Percentiles rank a stretch among this genome's conserved stretches.
These are phyloP conservation scores for Teunomyces stri DNA, from an alignment of 805 yeast species.

Conservation along the genomic window DNA sequence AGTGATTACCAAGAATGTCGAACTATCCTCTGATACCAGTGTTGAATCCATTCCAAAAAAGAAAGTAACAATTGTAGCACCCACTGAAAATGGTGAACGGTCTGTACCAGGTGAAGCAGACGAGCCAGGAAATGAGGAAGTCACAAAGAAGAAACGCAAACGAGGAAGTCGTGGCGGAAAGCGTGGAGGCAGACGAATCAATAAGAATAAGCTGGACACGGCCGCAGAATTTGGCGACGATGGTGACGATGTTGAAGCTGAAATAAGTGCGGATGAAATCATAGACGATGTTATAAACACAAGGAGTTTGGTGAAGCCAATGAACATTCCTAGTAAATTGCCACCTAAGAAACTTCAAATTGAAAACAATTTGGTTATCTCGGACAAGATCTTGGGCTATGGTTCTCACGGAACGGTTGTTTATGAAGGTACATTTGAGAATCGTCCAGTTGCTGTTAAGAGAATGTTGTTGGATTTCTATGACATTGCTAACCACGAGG, in stretches of 20 bases:
- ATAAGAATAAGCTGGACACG: conserved; percentile 35
- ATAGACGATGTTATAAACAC: conserved; percentile 22
- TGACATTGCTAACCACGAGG: conserved; percentile 92
- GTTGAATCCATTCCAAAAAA: conserved; percentile 7
- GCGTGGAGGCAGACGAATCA: conserved; percentile 37
- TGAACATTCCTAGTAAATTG: conserved; percentile 12
- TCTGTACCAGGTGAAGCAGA: conserved; percentile 12
- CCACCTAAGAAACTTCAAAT: conserved; percentile 36
- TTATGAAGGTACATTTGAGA: conserved; percentile 84
- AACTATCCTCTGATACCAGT: background rate
- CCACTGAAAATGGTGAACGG: conserved; percentile 13
- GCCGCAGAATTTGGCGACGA: conserved; percentile 6
- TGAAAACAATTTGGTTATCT: conserved; percentile 55
- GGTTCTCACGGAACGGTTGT: conserved; percentile 98
- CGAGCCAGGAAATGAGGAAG: background rate
- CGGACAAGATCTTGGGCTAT: conserved; percentile 81
- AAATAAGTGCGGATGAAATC: conserved; percentile 8
- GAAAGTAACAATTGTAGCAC: conserved; percentile 21
- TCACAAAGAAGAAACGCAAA: conserved; percentile 58
- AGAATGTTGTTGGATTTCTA: conserved; percentile 90
- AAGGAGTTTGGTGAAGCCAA: conserved; percentile 26
- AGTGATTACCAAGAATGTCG: background rate
- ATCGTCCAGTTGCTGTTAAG: conserved; percentile 93
- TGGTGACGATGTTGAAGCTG: conserved; percentile 12
- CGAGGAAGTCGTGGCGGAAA: conserved; percentile 87